Evolutionary conservation across 192 early-diverging fungal species (phyloP), one percentile per base, ranked within the genome.

Genomic region (Entomortierella beljakovae): DNA sequence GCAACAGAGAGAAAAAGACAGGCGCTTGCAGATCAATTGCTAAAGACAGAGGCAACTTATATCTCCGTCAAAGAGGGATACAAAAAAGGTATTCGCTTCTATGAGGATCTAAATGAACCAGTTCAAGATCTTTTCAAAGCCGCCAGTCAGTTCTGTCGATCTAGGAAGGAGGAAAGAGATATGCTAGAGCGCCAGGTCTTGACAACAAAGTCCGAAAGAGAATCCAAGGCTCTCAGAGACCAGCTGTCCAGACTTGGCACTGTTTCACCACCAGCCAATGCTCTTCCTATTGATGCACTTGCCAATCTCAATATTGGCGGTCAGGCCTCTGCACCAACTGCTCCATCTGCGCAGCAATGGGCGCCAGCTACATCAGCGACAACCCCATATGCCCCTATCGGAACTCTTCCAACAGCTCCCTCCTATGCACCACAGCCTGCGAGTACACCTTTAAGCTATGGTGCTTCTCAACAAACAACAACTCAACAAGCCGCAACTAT

Each of bases 51-150:
- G 50, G 86, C 88, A 48, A 85, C 87, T 11, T 93, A 96, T 71
- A 64, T 80, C 25, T 80, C 89, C 25, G 86, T 91, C 25, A 88
- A 87, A 61, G 86, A 90, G 46, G 86, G 86, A 13, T 65, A 85
- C 34, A 87, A 84, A 9, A 88, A 87, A 28, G 93, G 93, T 0
- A 74, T 93, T 32, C 85, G 88, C 25, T 95, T 92, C 59, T 94
- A 94, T 61, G 72, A 85, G 5, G 87, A 88, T 49, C 68, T 94
- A 53, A 80, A 68, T 22, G 89, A 88, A 2, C 53, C 89, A 29
- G 82, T 93, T 6, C 84, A 88, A 46, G 70, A 82, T 38, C 82
- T 94, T 20, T 70, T 59, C 31, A 81, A 79, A n/a, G 88, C 83
- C 13, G 84, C 84, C 2, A 76, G 80, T 10, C 83, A 84, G n/a